A percentile compares a stretch with the other conserved stretches of the same genome.
Evolutionary conservation across 176 grass and related monocot genomes (phyloP).

Genomic region (Triticum monococcum): DNA sequence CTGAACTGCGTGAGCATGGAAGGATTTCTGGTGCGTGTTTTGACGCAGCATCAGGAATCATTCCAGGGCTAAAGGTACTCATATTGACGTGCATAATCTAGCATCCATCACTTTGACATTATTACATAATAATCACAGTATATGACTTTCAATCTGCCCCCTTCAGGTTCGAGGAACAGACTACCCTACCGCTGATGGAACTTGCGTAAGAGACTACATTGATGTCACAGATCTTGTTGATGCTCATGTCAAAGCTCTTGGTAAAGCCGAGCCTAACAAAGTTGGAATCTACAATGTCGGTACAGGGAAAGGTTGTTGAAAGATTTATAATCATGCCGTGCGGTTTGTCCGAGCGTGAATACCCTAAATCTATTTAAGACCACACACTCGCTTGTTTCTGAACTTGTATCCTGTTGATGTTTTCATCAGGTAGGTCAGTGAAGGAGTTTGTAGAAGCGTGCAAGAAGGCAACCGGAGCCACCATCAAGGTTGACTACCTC

Average conservation of each 20-base stretch:
- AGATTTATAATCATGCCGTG: not conserved
- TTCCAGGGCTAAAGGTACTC: constrained; percentile 76
- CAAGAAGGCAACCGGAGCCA: constrained; percentile 75
- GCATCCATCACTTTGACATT: not conserved
- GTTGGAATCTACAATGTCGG: constrained; percentile 99
- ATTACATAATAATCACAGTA: not conserved
- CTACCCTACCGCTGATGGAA: constrained; percentile 81
- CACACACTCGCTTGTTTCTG: constrained; percentile 18
- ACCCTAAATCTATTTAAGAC: not conserved
- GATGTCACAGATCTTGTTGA: constrained; percentile 99
- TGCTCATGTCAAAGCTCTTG: constrained; percentile 96
- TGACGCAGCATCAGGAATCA: constrained; percentile 69
- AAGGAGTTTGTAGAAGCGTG: constrained; percentile 95
- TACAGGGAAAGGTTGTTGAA: constrained; percentile 71
- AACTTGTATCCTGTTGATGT: constrained; percentile 23
- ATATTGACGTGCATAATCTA: not conserved
- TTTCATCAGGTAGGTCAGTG: constrained; percentile 85
- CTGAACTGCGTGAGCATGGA: constrained; percentile 86
- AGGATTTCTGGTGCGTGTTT: constrained; percentile 93
- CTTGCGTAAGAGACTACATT: constrained; percentile 91
- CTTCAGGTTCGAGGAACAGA: constrained; percentile 71
- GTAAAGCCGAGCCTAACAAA: constrained; percentile 67
- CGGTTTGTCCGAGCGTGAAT: not conserved
- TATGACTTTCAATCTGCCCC: not conserved
- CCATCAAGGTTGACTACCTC: constrained; percentile 72